phyloP scores from a whole-genome alignment of 345 rosid species.

The Clausena lansium region DNA sequence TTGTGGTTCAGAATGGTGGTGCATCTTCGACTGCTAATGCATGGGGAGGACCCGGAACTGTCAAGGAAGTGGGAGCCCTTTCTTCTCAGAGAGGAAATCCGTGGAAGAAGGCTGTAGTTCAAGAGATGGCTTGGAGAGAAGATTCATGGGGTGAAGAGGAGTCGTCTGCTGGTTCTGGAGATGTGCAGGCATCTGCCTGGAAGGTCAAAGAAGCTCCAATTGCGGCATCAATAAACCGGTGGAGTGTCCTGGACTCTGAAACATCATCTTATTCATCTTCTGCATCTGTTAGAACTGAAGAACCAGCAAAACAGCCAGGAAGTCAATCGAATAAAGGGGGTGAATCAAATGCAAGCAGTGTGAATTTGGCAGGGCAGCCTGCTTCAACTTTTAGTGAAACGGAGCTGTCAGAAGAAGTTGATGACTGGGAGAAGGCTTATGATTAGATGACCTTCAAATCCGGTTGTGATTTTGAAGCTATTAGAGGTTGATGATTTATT shows the following conservation, averaged over 20 bases:
- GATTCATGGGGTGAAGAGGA: conserved; percentile 70
- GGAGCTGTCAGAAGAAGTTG: conserved; percentile 51
- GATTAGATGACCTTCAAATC: conserved; percentile 31
- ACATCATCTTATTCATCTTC: conserved; percentile 31
- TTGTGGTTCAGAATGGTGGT: conserved; percentile 44
- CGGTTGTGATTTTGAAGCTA: not conserved
- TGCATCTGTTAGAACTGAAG: conserved; percentile 25
- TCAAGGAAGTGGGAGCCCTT: conserved; percentile 33
- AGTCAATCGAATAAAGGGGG: conserved; percentile 8
- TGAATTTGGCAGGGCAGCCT: conserved; percentile 24
- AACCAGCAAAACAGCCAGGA: conserved; percentile 19
- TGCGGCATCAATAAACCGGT: conserved; percentile 55
- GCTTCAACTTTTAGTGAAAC: conserved; percentile 24
- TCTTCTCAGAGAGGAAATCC: conserved; percentile 52
- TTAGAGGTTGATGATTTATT: not conserved
- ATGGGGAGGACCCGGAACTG: conserved; percentile 52
- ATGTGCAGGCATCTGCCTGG: conserved; percentile 45
- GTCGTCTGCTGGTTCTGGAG: conserved; percentile 35
- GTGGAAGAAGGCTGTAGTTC: conserved; percentile 85
- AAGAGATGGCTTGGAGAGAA: conserved; percentile 50
- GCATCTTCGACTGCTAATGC: conserved; percentile 41
- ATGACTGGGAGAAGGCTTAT: conserved; percentile 90
- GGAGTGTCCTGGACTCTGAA: conserved; percentile 66
- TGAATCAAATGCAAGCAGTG: conserved; percentile 34
- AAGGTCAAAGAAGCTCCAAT: conserved; percentile 53